A percentile compares a stretch with the other conserved stretches of the same genome.
Evolutionary conservation across 2,329 filamentous ascomycete species (phyloP).

Genomic region (Verticillium tricorpus): DNA sequence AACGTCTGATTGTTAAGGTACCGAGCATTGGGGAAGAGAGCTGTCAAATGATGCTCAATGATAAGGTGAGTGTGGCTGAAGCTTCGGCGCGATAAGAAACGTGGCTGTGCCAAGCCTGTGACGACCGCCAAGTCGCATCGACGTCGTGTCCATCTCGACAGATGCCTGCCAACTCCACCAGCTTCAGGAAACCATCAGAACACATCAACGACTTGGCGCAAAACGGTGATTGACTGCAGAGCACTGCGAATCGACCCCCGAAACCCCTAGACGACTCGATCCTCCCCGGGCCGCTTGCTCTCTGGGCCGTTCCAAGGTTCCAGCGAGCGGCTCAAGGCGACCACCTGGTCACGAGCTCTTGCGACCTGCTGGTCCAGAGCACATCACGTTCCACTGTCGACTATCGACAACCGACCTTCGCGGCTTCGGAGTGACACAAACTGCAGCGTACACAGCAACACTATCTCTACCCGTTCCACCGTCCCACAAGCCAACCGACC

Average conservation of each 20-base stretch:
- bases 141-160: neutral
- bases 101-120: constrained; percentile 1
- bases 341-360: constrained; percentile 6
- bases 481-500: neutral
- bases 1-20: no score
- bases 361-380: constrained; percentile 2
- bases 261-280: neutral
- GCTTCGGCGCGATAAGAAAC: neutral
- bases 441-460: neutral
- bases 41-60: neutral
- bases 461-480: neutral
- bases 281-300: neutral
- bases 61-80: neutral
- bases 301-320: neutral
- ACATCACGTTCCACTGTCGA: neutral
- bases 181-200: neutral
- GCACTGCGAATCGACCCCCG: neutral
- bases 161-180: neutral
- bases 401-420: neutral
- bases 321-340: neutral
- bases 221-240: neutral
- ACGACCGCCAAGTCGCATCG: constrained; percentile 1
- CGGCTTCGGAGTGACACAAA: neutral
- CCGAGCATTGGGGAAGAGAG: neutral
- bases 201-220: neutral